phyloP scores from a whole-genome alignment of 371 early-diverging fungal genomes.

The Apophysomyces elegans region DNA sequence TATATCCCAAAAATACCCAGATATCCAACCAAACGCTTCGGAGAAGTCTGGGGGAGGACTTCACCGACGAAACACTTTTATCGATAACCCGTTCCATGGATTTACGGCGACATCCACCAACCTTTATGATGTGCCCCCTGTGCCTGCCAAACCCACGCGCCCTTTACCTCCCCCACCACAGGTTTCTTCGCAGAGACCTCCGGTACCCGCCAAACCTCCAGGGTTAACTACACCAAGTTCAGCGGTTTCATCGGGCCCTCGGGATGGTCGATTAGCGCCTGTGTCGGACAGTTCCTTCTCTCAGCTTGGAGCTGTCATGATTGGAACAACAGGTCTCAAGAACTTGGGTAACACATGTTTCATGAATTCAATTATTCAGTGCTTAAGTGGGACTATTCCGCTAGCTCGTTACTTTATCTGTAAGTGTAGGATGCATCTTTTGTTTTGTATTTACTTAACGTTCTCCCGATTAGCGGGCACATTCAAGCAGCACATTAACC shows the following conservation, averaged over 20 bases:
- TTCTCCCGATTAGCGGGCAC: conserved; percentile 59
- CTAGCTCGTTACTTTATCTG: conserved; percentile 81
- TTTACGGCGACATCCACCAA: conserved; percentile 46
- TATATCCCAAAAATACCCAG: conserved; percentile 16
- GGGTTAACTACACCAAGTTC: conserved; percentile 3
- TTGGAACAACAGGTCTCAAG: conserved; percentile 83
- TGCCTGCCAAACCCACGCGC: conserved; percentile 30
- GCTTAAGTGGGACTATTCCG: conserved; percentile 85
- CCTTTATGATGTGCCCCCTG: conserved; percentile 26
- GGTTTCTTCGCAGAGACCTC: conserved; percentile 7
- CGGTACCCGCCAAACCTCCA: conserved; percentile 24
- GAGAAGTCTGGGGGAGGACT: conserved; percentile 16
- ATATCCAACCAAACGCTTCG: conserved; percentile 24
- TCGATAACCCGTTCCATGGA: conserved; percentile 67
- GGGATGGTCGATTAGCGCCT: conserved; percentile 22
- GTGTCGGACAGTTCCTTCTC: conserved; percentile 43
- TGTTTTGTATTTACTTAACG: neutral
- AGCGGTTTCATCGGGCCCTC: conserved; percentile 1
- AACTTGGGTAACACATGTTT: conserved; percentile 99
- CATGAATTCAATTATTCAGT: conserved; percentile 97
- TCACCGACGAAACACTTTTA: conserved; percentile 53
- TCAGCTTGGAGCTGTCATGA: conserved; percentile 47
- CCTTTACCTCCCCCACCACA: conserved; percentile 24
- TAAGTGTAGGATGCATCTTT: conserved; percentile 19
- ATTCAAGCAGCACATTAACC: conserved; percentile 74